Evolutionary conservation across 2,329 filamentous ascomycete species (phyloP).

Genomic region (Penicillium sp.): DNA sequence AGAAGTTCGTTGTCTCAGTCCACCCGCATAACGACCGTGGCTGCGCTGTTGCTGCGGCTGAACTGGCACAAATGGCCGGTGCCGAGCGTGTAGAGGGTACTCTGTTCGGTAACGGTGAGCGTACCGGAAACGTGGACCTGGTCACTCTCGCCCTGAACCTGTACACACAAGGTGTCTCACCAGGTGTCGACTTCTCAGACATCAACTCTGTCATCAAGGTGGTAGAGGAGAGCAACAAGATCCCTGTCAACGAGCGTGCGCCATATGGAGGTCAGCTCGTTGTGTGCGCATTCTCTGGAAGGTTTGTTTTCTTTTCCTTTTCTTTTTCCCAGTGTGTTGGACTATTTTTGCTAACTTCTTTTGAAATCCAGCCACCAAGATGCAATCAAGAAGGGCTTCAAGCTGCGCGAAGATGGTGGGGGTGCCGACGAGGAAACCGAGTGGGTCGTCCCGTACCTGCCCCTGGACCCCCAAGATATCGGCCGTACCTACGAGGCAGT

Average conservation of each 20-base stretch:
- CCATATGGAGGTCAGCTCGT: slow-evolving; percentile 69
- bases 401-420: slow-evolving; percentile 61
- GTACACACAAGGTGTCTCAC: slow-evolving; percentile 87
- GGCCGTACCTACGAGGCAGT: slow-evolving; percentile 97
- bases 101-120: slow-evolving; percentile 90
- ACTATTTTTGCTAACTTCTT: neutral
- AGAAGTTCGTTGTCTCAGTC: slow-evolving; percentile 83
- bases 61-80: slow-evolving; percentile 93
- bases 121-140: slow-evolving; percentile 92
- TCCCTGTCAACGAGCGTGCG: slow-evolving; percentile 82
- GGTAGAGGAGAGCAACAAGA: slow-evolving; percentile 92
- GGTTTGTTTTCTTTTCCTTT: neutral
- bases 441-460: slow-evolving; percentile 89
- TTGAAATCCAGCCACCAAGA: slow-evolving; percentile 70
- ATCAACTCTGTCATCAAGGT: slow-evolving; percentile 80
- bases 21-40: slow-evolving; percentile 96
- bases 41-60: slow-evolving; percentile 82
- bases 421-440: slow-evolving; percentile 58
- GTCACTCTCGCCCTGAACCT: slow-evolving; percentile 90
- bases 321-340: neutral
- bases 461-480: slow-evolving; percentile 88
- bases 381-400: slow-evolving; percentile 85
- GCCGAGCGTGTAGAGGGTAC: slow-evolving; percentile 93
- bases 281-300: slow-evolving; percentile 8
- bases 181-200: slow-evolving; percentile 87